Evolutionary conservation across 352 stramenopile species (phyloP).

Genomic region (Pythium dissimile): DNA sequence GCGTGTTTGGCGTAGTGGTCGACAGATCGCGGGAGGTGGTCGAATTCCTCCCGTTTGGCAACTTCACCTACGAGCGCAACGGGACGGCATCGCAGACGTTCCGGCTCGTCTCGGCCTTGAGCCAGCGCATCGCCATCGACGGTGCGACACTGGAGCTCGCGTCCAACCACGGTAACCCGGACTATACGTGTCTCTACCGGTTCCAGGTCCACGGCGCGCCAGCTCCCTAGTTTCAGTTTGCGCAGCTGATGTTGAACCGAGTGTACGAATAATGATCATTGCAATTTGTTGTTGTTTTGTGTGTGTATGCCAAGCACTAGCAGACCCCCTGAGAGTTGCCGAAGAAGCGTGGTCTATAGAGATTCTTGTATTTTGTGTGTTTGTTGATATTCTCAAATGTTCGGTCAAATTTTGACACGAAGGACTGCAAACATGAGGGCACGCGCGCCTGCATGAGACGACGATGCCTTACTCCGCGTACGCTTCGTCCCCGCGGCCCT

Average conservation of each 20-base stretch:
- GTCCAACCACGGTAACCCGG: slow-evolving; percentile 80
- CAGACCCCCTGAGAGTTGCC: no score
- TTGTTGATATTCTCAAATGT: no score
- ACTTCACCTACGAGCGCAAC: slow-evolving; percentile 65
- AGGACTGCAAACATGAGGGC: no score
- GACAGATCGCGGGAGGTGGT: slow-evolving; percentile 40
- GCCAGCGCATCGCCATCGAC: slow-evolving; percentile 48
- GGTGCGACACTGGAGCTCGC: slow-evolving; percentile 70
- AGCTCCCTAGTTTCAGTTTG: neutral
- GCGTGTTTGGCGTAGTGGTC: slow-evolving; percentile 49
- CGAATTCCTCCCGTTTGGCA: slow-evolving; percentile 57
- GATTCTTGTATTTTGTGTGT: no score
- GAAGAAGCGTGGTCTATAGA: no score
- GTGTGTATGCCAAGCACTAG: no score
- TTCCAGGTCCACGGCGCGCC: slow-evolving; percentile 70
- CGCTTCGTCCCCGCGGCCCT: slow-evolving; percentile 80
- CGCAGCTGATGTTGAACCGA: neutral
- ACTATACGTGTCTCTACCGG: slow-evolving; percentile 91
- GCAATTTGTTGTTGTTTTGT: no score
- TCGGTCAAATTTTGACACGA: no score
- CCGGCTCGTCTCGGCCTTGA: slow-evolving; percentile 40
- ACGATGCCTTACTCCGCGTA: slow-evolving; percentile 30
- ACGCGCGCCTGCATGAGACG: no score
- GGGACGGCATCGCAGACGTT: slow-evolving; percentile 65
- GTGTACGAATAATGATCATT: no score